Evolutionary conservation across 345 rosid species (phyloP).

Genomic region (Triadica sebifera): DNA sequence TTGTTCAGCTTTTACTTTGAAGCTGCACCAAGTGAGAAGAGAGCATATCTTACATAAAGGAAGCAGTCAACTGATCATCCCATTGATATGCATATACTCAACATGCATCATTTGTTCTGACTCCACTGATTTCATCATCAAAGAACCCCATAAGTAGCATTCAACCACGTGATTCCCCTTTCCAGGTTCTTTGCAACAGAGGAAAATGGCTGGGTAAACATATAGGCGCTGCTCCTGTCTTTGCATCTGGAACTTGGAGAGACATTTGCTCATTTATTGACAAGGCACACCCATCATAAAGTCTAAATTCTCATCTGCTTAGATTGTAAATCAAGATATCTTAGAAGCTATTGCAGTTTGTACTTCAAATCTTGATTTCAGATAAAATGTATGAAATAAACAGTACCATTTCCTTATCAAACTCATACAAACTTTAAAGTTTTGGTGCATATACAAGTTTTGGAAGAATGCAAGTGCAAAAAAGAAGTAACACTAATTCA

Average conservation of each 20-base stretch:
- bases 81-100: not conserved
- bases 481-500: not conserved
- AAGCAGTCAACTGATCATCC: conserved; percentile 5
- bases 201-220: not conserved
- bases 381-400: not conserved
- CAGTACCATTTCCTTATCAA: not conserved
- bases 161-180: not conserved
- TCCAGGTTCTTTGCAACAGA: not conserved
- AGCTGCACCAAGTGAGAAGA: not conserved
- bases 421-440: not conserved
- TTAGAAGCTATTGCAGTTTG: not conserved
- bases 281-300: not conserved
- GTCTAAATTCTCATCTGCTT: not conserved
- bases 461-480: not conserved
- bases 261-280: not conserved
- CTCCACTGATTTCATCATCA: not conserved
- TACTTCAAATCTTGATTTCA: not conserved
- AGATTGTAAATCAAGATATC: not conserved
- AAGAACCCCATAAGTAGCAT: not conserved
- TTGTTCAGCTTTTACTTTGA: not conserved
- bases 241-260: not conserved
- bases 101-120: not conserved
- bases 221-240: not conserved
- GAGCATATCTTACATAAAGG: conserved; percentile 6
- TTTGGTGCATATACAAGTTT: conserved; percentile 1